These are phyloP conservation scores for Trifolium dubium DNA, from an alignment of 306 rosid species.

Conservation along the genomic window DNA sequence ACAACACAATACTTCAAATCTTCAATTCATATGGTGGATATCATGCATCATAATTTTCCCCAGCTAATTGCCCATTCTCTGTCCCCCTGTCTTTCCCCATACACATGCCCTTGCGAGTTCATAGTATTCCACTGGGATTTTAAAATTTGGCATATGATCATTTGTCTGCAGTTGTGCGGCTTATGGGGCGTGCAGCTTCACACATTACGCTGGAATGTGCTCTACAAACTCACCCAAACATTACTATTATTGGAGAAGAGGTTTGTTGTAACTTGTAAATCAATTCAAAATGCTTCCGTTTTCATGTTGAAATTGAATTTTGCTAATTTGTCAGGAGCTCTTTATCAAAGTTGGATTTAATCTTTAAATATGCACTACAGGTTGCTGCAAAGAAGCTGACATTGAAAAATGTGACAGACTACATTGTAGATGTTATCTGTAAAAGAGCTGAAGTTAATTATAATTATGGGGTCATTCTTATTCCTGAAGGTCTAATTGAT, in stretches of 20 bases:
- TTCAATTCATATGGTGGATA: conserved; percentile 11
- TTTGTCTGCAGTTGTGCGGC: conserved; percentile 88
- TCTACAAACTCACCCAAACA: conserved; percentile 95
- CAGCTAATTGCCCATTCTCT: background rate
- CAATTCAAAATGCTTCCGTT: conserved; percentile 21
- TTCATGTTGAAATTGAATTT: conserved; percentile 24
- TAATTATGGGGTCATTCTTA: conserved; percentile 96
- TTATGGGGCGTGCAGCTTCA: conserved; percentile 99
- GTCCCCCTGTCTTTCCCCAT: background rate
- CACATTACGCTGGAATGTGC: conserved; percentile 99
- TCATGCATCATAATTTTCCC: background rate
- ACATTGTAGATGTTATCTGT: conserved; percentile 80
- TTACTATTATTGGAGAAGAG: conserved; percentile 98
- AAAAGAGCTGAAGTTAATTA: conserved; percentile 75
- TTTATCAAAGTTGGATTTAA: conserved; percentile 34
- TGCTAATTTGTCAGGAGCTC: conserved; percentile 3
- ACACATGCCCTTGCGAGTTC: background rate
- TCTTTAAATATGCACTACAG: conserved; percentile 56
- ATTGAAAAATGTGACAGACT: conserved; percentile 93
- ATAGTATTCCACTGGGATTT: background rate
- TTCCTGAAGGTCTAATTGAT: conserved; percentile 98
- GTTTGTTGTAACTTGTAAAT: conserved; percentile 48
- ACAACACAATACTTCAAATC: background rate
- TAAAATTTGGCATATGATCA: conserved; percentile 4
- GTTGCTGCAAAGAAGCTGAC: conserved; percentile 95